These are phyloP conservation scores for Stachybotrys elegans DNA, from an alignment of 2,329 filamentous ascomycete genomes.

Conservation along the genomic window DNA sequence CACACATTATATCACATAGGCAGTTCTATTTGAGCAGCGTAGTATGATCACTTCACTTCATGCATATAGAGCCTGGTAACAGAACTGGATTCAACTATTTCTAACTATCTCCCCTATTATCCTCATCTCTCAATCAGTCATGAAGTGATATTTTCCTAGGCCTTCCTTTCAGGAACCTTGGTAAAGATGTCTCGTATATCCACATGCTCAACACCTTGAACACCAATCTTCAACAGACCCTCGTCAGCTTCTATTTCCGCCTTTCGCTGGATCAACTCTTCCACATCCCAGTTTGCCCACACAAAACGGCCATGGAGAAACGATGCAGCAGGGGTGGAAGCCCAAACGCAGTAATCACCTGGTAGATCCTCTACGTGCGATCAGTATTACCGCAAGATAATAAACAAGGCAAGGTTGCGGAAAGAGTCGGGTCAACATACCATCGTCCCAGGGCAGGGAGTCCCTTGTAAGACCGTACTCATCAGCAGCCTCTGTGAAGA, in stretches of 20 bases:
- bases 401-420: not conserved
- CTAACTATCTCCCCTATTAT: too few species aligned
- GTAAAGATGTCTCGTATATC: not conserved
- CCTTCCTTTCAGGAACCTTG: not conserved
- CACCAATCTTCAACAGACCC: slow-evolving; percentile 1
- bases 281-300: slow-evolving; percentile 1
- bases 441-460: slow-evolving; percentile 1
- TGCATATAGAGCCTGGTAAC: too few species aligned
- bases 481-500: slow-evolving; percentile 1
- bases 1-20: too few species aligned
- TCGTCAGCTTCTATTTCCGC: slow-evolving; percentile 1
- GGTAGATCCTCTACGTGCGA: slow-evolving; percentile 1
- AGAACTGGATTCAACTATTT: too few species aligned
- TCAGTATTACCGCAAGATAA: not conserved
- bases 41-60: too few species aligned
- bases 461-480: not conserved
- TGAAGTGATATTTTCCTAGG: not conserved
- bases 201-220: slow-evolving; percentile 1
- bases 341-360: slow-evolving; percentile 1
- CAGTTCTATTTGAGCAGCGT: too few species aligned
- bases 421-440: not conserved
- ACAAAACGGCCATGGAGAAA: slow-evolving; percentile 1
- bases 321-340: slow-evolving; percentile 1
- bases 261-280: slow-evolving; percentile 1
- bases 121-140: not conserved